These are phyloP conservation scores for Citrus reticulata DNA, from an alignment of 345 rosid species.

Conservation along the genomic window DNA sequence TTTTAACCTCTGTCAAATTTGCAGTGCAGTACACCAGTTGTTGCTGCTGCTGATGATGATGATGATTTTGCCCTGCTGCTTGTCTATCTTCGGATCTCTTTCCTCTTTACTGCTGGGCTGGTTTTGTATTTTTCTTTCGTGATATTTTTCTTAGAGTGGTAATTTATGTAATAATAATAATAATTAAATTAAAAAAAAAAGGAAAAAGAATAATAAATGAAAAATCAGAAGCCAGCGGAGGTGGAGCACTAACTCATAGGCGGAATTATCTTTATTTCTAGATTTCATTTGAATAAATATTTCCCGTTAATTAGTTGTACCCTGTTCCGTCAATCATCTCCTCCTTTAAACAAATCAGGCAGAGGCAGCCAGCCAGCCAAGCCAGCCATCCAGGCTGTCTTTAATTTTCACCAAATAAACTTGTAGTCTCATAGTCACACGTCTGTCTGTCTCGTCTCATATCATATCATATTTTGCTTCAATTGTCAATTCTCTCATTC, in stretches of 20 bases:
- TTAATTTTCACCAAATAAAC: slow-evolving; percentile 11
- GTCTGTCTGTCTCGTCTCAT: background rate
- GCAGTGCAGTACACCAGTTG: slow-evolving; percentile 27
- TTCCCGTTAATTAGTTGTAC: slow-evolving; percentile 25
- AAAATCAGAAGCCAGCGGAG: slow-evolving; percentile 16
- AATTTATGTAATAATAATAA: background rate
- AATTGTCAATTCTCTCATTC: slow-evolving; percentile 15
- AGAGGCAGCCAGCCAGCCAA: background rate
- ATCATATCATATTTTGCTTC: background rate
- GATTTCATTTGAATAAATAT: slow-evolving; percentile 19
- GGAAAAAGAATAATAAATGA: slow-evolving; percentile 9
- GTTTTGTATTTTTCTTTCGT: slow-evolving; percentile 2
- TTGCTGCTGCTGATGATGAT: slow-evolving; percentile 19
- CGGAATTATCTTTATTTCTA: slow-evolving; percentile 31
- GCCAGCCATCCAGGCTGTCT: slow-evolving; percentile 1
- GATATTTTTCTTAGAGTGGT: background rate
- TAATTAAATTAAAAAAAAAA: background rate
- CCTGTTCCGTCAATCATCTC: slow-evolving; percentile 11
- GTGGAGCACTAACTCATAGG: slow-evolving; percentile 43
- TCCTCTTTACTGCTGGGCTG: slow-evolving; percentile 26
- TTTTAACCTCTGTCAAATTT: slow-evolving; percentile 14
- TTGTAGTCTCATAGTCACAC: slow-evolving; percentile 4
- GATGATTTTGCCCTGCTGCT: slow-evolving; percentile 34
- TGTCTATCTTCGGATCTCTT: slow-evolving; percentile 6
- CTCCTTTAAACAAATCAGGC: background rate